Conservation (phyloP, 2,329 filamentous ascomycete genomes). For the Fusarium scirpi region DNA sequence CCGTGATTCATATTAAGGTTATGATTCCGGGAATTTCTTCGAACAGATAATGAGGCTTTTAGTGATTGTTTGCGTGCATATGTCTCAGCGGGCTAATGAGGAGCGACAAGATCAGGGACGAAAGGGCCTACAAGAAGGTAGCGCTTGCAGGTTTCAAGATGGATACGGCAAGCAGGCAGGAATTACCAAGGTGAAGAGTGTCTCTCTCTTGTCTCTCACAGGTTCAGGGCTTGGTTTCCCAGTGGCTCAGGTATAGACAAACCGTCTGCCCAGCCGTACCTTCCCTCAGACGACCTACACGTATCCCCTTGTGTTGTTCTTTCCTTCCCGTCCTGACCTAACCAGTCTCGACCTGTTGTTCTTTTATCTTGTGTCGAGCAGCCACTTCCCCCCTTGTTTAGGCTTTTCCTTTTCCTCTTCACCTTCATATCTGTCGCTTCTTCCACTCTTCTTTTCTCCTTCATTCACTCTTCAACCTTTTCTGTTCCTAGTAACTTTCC, state of each 20-base stretch:
- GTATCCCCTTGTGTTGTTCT: slow-evolving; percentile 11
- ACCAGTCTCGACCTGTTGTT: neutral
- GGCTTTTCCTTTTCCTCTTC: neutral
- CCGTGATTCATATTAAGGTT: slow-evolving; percentile 6
- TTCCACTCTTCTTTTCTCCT: slow-evolving; percentile 1
- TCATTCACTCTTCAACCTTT: slow-evolving; percentile 22
- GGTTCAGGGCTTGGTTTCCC: neutral
- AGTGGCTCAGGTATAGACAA: neutral
- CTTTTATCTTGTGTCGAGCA: slow-evolving; percentile 1
- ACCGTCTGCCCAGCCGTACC: neutral
- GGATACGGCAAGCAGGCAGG: neutral
- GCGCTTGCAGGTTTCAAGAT: neutral
- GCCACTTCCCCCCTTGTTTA: slow-evolving; percentile 4
- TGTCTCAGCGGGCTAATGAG: slow-evolving; percentile 1
- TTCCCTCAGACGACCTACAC: neutral
- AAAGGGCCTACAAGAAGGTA: neutral
- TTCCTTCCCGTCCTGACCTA: neutral
- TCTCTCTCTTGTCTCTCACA: slow-evolving; percentile 8
- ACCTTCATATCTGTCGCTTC: slow-evolving; percentile 4
- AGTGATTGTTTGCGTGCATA: neutral
- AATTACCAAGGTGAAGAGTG: slow-evolving; percentile 7
- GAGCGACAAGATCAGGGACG: neutral
- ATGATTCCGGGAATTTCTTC: slow-evolving; percentile 12
- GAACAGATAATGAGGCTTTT: neutral
- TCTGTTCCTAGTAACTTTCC: slow-evolving; percentile 17